Conservation (phyloP, 305 asterid species). For the Fraxinus velutina region DNA sequence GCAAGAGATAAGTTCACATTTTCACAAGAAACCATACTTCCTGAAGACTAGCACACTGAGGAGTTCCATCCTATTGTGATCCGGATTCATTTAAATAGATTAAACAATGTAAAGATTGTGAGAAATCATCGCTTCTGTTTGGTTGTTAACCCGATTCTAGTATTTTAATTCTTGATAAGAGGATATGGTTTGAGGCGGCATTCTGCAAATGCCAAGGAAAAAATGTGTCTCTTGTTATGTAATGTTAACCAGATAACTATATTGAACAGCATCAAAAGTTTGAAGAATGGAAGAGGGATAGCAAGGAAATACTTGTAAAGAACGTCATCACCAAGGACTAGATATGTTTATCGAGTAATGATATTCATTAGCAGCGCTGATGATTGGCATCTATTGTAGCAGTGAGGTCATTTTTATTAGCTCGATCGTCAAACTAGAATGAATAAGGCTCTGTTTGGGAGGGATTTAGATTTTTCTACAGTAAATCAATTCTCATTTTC, state of each 20-base stretch:
- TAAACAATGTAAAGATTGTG: conserved; percentile 14
- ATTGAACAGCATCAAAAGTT: neutral
- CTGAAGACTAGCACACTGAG: conserved; percentile 17
- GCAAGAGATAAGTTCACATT: conserved; percentile 52
- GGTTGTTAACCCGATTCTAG: conserved; percentile 3
- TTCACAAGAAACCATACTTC: conserved; percentile 30
- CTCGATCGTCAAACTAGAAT: neutral
- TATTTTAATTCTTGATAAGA: neutral
- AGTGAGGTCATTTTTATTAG: neutral
- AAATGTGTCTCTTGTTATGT: neutral
- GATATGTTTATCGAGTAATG: neutral
- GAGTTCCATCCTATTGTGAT: neutral
- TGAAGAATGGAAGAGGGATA: neutral
- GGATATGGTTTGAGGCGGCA: neutral
- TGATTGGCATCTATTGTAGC: neutral
- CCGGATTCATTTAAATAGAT: neutral
- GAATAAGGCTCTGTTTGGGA: too few species aligned
- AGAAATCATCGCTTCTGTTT: neutral
- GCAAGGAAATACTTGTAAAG: neutral
- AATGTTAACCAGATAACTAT: neutral
- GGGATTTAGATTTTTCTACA: too few species aligned
- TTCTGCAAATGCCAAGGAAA: neutral
- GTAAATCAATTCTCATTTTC: too few species aligned
- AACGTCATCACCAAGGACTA: neutral
- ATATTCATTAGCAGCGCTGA: neutral